These are phyloP conservation scores for Pythium grandisporangium DNA, from an alignment of 352 stramenopile species.

Conservation along the genomic window DNA sequence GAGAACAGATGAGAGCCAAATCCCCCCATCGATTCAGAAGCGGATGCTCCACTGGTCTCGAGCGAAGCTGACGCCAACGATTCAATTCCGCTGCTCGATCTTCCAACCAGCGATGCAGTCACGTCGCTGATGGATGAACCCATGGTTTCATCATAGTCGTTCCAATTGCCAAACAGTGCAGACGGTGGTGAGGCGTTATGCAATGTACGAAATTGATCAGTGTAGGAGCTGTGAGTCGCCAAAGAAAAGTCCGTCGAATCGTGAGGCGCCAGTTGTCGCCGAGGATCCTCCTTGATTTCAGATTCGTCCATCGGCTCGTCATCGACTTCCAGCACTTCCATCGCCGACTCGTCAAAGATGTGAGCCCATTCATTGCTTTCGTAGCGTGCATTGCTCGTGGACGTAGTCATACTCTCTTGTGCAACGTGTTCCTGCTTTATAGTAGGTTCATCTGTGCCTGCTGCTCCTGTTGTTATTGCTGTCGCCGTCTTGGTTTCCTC, in stretches of 20 bases:
- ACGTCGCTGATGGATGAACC: too few relatives aligned
- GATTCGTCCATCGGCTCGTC: slow-evolving; percentile 20
- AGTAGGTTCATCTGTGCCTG: neutral
- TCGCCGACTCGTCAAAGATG: slow-evolving; percentile 22
- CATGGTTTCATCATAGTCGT: slow-evolving; percentile 24
- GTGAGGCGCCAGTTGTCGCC: neutral
- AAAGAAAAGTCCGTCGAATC: too few relatives aligned
- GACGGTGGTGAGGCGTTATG: too few relatives aligned
- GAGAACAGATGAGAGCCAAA: too few relatives aligned
- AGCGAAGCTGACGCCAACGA: too few relatives aligned
- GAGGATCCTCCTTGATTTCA: slow-evolving; percentile 6
- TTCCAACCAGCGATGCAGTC: too few relatives aligned
- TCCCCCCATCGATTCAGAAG: too few relatives aligned
- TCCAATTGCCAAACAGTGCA: slow-evolving; percentile 21
- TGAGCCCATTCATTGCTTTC: slow-evolving; percentile 22
- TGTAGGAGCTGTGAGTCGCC: too few relatives aligned
- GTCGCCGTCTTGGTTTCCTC: neutral
- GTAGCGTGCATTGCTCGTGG: slow-evolving; percentile 8
- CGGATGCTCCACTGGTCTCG: too few relatives aligned
- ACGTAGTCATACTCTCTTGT: too few relatives aligned
- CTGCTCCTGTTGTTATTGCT: neutral
- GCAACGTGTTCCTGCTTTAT: slow-evolving; percentile 11
- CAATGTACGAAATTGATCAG: too few relatives aligned
- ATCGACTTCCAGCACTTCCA: slow-evolving; percentile 15
- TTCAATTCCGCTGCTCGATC: too few relatives aligned